Evolutionary conservation across 176 grass and related monocot genomes (phyloP).

Genomic region (Alopecurus myosuroides): DNA sequence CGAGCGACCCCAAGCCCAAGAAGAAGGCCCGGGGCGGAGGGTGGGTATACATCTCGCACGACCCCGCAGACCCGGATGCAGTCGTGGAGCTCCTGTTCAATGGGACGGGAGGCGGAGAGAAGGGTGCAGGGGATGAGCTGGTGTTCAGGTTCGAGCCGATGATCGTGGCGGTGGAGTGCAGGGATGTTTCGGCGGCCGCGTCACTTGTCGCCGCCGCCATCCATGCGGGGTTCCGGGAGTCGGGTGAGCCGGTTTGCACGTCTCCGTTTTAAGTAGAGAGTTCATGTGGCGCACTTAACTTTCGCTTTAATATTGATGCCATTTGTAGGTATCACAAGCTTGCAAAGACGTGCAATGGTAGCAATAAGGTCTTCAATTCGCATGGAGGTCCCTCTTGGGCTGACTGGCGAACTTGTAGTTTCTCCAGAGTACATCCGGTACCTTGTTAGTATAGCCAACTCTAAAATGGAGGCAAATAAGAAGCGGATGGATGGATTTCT

Average conservation of each 20-base stretch:
- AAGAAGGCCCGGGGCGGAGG: conserved; percentile 81
- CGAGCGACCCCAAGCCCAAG: conserved; percentile 33
- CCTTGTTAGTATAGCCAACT: conserved; percentile 75
- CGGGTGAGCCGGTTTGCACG: conserved; percentile 39
- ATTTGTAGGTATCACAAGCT: conserved; percentile 75
- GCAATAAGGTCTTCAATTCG: conserved; percentile 89
- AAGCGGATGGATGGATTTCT: conserved; percentile 69
- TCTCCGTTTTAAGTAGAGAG: neutral
- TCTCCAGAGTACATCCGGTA: conserved; percentile 59
- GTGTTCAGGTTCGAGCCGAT: conserved; percentile 95
- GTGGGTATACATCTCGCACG: conserved; percentile 87
- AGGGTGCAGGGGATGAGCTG: conserved; percentile 46
- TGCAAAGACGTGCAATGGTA: conserved; percentile 78
- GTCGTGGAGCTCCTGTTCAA: conserved; percentile 61
- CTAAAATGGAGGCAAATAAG: conserved; percentile 90
- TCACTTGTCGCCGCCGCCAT: conserved; percentile 61
- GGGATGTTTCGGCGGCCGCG: conserved; percentile 41
- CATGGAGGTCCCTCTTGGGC: conserved; percentile 89
- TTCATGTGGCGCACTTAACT: neutral
- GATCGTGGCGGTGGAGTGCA: conserved; percentile 89
- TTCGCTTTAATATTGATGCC: neutral
- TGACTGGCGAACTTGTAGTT: conserved; percentile 43
- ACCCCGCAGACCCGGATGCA: conserved; percentile 54
- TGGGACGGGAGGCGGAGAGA: neutral
- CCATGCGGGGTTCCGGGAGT: conserved; percentile 78